Conservation (phyloP, 441 rosid species). For the Euphorbia corollata region DNA sequence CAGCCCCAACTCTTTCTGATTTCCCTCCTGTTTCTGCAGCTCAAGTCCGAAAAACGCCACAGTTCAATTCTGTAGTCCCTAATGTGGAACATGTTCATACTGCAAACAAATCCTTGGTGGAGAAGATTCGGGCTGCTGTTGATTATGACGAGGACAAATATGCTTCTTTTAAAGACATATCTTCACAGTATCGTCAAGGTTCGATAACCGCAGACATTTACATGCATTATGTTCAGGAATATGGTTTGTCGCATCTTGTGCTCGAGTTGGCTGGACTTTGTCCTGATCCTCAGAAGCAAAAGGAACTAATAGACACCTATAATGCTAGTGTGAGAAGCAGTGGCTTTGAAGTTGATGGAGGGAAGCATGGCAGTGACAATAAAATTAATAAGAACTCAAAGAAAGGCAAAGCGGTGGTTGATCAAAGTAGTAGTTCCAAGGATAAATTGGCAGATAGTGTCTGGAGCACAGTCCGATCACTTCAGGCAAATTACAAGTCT, state of each 20-base stretch:
- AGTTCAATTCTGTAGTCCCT: conserved; percentile 28
- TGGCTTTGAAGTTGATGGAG: conserved; percentile 32
- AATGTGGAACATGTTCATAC: conserved; percentile 51
- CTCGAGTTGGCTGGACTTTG: conserved; percentile 78
- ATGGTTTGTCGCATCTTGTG: conserved; percentile 65
- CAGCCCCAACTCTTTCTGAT: conserved; percentile 66
- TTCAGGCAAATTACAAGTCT: conserved; percentile 45
- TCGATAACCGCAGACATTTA: conserved; percentile 49
- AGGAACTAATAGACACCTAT: conserved; percentile 68
- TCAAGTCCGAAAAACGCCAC: conserved; percentile 34
- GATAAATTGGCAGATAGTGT: conserved; percentile 48
- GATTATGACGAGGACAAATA: conserved; percentile 61
- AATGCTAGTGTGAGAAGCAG: conserved; percentile 37
- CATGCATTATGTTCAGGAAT: conserved; percentile 54
- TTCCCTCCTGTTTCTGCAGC: conserved; percentile 70
- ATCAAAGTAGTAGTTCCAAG: conserved; percentile 18
- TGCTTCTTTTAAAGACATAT: conserved; percentile 57
- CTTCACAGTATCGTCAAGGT: conserved; percentile 81
- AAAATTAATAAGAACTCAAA: conserved; percentile 33
- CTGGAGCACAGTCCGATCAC: conserved; percentile 46
- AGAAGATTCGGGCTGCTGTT: conserved; percentile 66
- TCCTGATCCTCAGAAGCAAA: conserved; percentile 78
- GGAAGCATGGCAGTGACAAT: conserved; percentile 23
- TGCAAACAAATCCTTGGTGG: conserved; percentile 78
- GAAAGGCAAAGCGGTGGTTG: conserved; percentile 51